Base-by-base conservation (phyloP, 352 stramenopile species). In the Phytophthora boehmeriae region DNA sequence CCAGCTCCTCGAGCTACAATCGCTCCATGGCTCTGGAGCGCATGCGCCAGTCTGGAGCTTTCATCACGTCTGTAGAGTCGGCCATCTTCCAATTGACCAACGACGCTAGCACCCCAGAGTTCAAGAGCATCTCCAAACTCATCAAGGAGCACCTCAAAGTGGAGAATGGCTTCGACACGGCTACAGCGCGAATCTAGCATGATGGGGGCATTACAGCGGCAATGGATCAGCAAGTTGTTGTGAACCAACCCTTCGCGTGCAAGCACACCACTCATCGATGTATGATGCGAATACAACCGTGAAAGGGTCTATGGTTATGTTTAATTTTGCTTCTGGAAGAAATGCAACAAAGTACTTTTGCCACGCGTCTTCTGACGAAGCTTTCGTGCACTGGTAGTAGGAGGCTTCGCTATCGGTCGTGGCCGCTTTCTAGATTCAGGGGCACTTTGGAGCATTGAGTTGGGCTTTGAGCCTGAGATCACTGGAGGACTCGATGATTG, bases 61-160 rank as follows among this genome's bases (percentile, higher is more conserved):
- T 89, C 69, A 83, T 99, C 45, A 99, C 97, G 54, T 98, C 97
- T 6, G 89, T 96, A 3, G 97, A 99, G 77, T 96, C 83, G 43
- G 78, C 95, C 17, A 92, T 98, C 34, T 99, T 99, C 71, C 97
- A 98, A 75, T 63, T 99, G 35, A 83, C 98, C 47, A 72, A 86
- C 22, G 85, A 93, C 51, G 92, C 97, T 19, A 93, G 92, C 34
- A 86, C 98, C 70, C 77, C 82, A 8, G 85, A 96, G 68, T 99
- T 99, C 73, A 97, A 96, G 54, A 73, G 74, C 45, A 89, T 99
- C 42, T 98, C 88, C 52, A 90, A 82, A 54, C 81, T 99, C 59
- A 97, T 98, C 46, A 98, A 98, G 63, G 86, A 98, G 59, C 94
- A 98, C 53, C 56, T 89, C 20, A 78, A 83, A 53, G 55, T 53